Evolutionary conservation across 345 rosid genomes (phyloP).

Genomic region (Pistacia integerrima): DNA sequence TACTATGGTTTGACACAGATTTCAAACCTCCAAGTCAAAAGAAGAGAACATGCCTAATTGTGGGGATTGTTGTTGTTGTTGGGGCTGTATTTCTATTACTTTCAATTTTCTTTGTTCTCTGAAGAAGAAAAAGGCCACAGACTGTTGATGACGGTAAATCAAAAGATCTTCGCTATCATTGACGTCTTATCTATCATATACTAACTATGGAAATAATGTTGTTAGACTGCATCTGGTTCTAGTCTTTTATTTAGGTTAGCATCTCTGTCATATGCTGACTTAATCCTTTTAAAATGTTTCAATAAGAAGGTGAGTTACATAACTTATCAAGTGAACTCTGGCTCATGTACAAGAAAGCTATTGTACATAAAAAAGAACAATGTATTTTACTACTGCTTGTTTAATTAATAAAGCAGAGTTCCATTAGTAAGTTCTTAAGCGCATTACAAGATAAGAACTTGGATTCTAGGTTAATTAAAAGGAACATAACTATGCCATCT

Average conservation of each 20-base stretch:
- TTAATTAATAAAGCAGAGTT: constrained; percentile 11
- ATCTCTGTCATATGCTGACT: too few relatives aligned
- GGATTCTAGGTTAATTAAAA: too few relatives aligned
- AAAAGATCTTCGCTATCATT: too few relatives aligned
- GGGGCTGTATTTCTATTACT: too few relatives aligned
- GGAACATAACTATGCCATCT: too few relatives aligned
- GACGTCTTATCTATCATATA: neutral
- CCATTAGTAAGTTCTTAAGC: too few relatives aligned
- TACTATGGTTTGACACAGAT: neutral
- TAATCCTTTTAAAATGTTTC: too few relatives aligned
- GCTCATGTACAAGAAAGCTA: neutral
- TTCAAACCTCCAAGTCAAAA: constrained; percentile 38
- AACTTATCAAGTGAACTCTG: neutral
- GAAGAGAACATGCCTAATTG: constrained; percentile 45
- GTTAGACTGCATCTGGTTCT: too few relatives aligned
- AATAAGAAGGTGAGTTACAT: too few relatives aligned
- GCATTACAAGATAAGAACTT: too few relatives aligned
- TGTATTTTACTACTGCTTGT: neutral
- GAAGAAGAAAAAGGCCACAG: constrained; percentile 35
- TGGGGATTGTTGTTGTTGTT: constrained; percentile 15
- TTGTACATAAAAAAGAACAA: constrained; percentile 1
- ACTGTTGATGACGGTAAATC: constrained; percentile 33
- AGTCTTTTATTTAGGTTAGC: too few relatives aligned
- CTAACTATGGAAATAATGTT: too few relatives aligned
- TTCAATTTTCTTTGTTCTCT: constrained; percentile 34